Conservation (phyloP, 2,329 filamentous ascomycete genomes). For the Aspergillus fumigatiaffinis region DNA sequence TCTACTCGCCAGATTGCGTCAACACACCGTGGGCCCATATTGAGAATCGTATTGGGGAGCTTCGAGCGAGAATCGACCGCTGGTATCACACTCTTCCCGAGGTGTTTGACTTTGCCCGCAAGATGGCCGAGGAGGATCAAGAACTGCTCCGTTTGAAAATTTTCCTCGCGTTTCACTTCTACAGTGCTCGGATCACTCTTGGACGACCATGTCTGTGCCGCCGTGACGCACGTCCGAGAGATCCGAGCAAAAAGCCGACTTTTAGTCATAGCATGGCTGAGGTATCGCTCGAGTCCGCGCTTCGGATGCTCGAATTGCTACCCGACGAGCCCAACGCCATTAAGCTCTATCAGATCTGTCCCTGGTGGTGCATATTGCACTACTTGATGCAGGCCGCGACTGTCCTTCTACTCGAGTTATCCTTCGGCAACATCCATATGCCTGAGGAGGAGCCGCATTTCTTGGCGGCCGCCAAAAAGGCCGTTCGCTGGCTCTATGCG, state of each 20-base stretch:
- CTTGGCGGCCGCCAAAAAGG: constrained; percentile 39
- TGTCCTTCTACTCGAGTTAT: constrained; percentile 44
- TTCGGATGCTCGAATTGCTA: constrained; percentile 37
- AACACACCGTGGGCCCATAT: constrained; percentile 39
- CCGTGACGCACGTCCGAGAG: constrained; percentile 32
- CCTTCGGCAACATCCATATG: constrained; percentile 43
- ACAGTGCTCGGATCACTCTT: constrained; percentile 42
- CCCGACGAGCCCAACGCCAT: constrained; percentile 40
- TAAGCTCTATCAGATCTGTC: constrained; percentile 38
- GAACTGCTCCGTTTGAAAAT: constrained; percentile 37
- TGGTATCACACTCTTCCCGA: constrained; percentile 37
- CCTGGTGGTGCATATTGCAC: constrained; percentile 46
- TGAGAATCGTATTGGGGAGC: constrained; percentile 37
- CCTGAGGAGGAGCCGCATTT: constrained; percentile 37
- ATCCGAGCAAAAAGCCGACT: constrained; percentile 19
- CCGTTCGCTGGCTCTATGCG: constrained; percentile 40
- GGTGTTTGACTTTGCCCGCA: constrained; percentile 35
- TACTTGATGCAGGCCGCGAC: constrained; percentile 44
- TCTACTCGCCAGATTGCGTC: constrained; percentile 40
- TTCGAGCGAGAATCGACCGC: constrained; percentile 35
- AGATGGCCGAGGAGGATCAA: constrained; percentile 28
- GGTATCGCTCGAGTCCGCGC: constrained; percentile 38
- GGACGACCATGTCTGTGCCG: constrained; percentile 46
- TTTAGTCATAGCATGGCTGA: constrained; percentile 40
- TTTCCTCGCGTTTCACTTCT: constrained; percentile 42